phyloP scores from a whole-genome alignment of 257 asterid genomes.

The Solanum tarapatanum region DNA sequence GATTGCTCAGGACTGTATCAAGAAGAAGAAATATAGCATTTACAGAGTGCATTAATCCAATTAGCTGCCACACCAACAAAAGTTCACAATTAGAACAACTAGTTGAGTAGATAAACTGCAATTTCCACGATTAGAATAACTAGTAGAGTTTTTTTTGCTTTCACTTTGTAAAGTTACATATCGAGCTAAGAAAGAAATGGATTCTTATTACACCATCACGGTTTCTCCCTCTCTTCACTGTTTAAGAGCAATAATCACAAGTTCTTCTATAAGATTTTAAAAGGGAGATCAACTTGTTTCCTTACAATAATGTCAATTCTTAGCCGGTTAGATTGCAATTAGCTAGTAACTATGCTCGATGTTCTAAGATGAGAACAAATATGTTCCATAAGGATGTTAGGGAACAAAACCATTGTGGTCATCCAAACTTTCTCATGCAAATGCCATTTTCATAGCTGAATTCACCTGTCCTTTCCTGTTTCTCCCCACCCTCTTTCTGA shows the following conservation, averaged over 20 bases:
- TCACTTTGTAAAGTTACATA: not conserved
- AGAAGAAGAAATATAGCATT: constrained; percentile 74
- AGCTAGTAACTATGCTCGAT: not conserved
- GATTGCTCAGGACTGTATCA: constrained; percentile 62
- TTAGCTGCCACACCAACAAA: constrained; percentile 33
- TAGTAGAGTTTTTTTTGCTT: not conserved
- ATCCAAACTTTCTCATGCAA: not conserved
- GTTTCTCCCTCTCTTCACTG: not conserved
- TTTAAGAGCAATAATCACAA: not conserved
- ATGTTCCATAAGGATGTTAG: not conserved
- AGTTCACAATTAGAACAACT: not conserved
- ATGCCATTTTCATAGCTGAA: not conserved
- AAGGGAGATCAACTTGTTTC: not conserved
- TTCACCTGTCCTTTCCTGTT: not conserved
- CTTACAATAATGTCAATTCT: not conserved
- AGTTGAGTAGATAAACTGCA: not conserved
- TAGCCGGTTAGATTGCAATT: not conserved
- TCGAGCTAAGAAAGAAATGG: not conserved
- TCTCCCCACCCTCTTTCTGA: not conserved
- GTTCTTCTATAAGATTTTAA: not conserved
- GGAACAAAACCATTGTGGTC: not conserved
- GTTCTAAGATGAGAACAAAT: not conserved
- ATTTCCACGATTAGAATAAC: not conserved
- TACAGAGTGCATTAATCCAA: constrained; percentile 78
- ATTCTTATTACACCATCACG: not conserved